Base-by-base conservation (phyloP, 257 asterid genomes). In the Fraxinus quadrangulata region DNA sequence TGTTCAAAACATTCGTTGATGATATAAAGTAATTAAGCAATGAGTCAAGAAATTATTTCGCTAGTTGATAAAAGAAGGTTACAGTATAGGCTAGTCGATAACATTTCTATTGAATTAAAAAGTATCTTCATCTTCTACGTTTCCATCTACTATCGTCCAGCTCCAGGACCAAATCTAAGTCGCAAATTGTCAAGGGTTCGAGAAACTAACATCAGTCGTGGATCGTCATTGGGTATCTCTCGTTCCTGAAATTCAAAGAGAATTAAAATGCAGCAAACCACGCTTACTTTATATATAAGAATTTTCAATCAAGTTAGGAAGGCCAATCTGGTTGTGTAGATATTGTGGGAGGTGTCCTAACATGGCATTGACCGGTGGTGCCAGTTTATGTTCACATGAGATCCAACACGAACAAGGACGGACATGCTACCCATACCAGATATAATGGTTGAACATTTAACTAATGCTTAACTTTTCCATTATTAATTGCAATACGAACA, bases 181-280 rank as follows among this genome's bases (percentile, higher is more conserved):
- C 86, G 80, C 73, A 85, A 77, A 74, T 84, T 78, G 72, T 87
- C 77, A 23, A 80, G 85, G 71, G 90, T 85, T 59, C 37, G 70
- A 21, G 89, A 79, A 28, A 96, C 98, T 37, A 49, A 33, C 82
- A 81, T 3, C 82, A 93, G 80, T 71, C 98, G 87, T 17, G 97
- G 96, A 86, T 96, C 99, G 81, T 92, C 97, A 77, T 82, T 93
- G 0, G 99, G 95, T 87, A 96, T 83, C 86, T 90, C 92, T 77
- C 97, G 86, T 80, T 83, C 87, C 99, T 93, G 93, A 77, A 78
- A 88, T 56, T 65, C 49, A 28, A 71, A 45, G 66, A 40, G 45
- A 70, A 73, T 56, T 34, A 12, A 37, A 28, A 67, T 61, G 13
- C 12, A 59, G 37, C 75, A 73, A 40, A 67, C 33, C 34, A 63